Base-by-base conservation (phyloP, 2,329 filamentous ascomycete species). In the Magnaporthiopsis incrustans region DNA sequence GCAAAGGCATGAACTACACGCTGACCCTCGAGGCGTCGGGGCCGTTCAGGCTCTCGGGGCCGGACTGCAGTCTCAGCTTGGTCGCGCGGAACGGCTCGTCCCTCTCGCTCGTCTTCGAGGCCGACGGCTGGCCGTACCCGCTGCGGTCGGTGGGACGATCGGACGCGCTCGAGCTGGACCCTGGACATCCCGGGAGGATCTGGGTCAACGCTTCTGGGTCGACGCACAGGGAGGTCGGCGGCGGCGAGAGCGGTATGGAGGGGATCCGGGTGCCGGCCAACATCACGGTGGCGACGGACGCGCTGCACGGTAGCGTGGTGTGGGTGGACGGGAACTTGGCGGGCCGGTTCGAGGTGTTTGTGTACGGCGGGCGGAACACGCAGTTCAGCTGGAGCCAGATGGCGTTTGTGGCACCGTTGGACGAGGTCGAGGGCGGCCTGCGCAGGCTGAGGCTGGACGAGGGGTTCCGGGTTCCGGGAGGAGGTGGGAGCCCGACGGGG, bases 1-100 rank as follows among this genome's bases (percentile, higher is more conserved):
- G 60, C 38, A 87, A 86, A 69, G 84, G 84, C 2, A 76, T 82
- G 64, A 76, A 85, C 68, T 86, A 86, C 70, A 84, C 80, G 0
- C 75, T 86, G 1, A 75, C 78, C 0, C 75, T 85, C 22, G 72
- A 74, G 1, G 60, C 60, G 35, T n/a, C 27, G 12, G 60, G 60
- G 81, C 2, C 78, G 0, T 84, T 83, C 65, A 72, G 69, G 0
- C 74, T 84, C 12, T 72, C 73, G 0, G 79, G 79, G 1, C 70
- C 73, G 0, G 81, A 83, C 65, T 76, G 74, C 0, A 73, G 72
- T 3, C 74, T 84, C 3, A 70, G 69, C 0, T 66, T 84, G 69
- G 69, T 5, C 61, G 67, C 0, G 65, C 5, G 44, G 18, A 53
- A 25, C 44, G 44, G 22, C 44, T 53, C 44, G 18, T 53, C 44